Evolutionary conservation across 352 stramenopile genomes (phyloP), one percentile per base, ranked within the genome.

Genomic region (Phytophthora colocasiae): DNA sequence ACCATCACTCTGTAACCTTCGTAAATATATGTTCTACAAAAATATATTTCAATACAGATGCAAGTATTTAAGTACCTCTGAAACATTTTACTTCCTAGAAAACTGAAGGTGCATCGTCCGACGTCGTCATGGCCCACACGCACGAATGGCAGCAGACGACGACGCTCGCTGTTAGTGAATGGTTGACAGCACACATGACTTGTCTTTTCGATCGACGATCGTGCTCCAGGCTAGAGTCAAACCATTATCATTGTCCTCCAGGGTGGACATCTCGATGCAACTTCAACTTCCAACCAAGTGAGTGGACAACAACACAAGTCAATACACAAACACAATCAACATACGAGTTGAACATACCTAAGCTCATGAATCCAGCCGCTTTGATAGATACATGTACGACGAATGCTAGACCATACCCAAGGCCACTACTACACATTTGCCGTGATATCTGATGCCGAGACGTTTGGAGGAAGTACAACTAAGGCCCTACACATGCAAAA

Each of bases 191-290:
- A 58, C 12, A 4, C 31, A 22, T 22, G 31, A 14, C 9, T 36
- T 14, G 31, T 36, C 31, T 10, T 22, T 36, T 36, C 9, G 31
- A 36, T 14, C 31, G 31, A 36, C 9, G 31, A 36, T 36, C 31
- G 31, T 36, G 31, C 31, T 36, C 31, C 31, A 14, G 3, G 2
- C 31, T 8, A 7, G 2, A 36, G 22, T 51, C 50, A 50, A n/a
- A 41, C 45, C 29, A 48, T 29, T 40, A 59, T n/a, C n/a, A n/a
- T 71, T 75, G 61, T 75, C 67, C 9, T 19, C 63, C 50, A 50
- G 36, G 50, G 58, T 36, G 36, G 41, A 26, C n/a, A 60, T 43
- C 27, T 41, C 14, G 31, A 17, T 31, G 22, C 11, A 58, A 48
- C 56, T 66, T 63, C 58, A 68, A 63, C 58, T 45, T 60, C 9